These are phyloP conservation scores for Chlorella ohadii DNA, from an alignment of 139 green algal genomes.

Conservation along the genomic window DNA sequence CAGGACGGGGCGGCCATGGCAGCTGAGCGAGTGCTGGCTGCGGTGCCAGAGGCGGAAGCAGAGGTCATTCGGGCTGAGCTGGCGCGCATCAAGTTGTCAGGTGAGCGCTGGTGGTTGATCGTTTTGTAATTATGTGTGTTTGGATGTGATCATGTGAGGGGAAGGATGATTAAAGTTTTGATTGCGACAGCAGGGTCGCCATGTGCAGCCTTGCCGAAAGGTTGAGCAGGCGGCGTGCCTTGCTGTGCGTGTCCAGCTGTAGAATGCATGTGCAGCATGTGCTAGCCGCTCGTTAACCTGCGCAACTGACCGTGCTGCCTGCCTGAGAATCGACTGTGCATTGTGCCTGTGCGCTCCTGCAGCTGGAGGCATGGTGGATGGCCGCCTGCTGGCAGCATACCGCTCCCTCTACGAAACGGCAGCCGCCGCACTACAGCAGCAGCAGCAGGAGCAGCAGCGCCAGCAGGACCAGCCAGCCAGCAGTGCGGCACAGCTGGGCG, in stretches of 20 bases:
- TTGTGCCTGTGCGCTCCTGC: not conserved
- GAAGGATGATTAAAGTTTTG: no score
- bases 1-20: not conserved
- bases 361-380: slow-evolving; percentile 28
- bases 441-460: slow-evolving; percentile 37
- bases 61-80: slow-evolving; percentile 22
- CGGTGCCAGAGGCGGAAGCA: slow-evolving; percentile 16
- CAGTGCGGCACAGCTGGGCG: not conserved
- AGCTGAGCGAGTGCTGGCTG: slow-evolving; percentile 15
- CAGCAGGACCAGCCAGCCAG: not conserved
- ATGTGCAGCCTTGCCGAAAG: no score
- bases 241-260: no score
- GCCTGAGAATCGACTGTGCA: no score
- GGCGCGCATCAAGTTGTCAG: slow-evolving; percentile 15
- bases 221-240: no score
- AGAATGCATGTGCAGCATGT: no score
- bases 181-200: no score
- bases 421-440: not conserved
- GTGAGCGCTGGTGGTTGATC: not conserved
- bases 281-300: no score
- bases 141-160: no score
- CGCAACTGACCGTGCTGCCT: no score
- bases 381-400: slow-evolving; percentile 4
- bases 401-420: not conserved
- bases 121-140: no score